Evolutionary conservation across 78 protist species (phyloP).

Genomic region (Emiliania huxleyi): DNA sequence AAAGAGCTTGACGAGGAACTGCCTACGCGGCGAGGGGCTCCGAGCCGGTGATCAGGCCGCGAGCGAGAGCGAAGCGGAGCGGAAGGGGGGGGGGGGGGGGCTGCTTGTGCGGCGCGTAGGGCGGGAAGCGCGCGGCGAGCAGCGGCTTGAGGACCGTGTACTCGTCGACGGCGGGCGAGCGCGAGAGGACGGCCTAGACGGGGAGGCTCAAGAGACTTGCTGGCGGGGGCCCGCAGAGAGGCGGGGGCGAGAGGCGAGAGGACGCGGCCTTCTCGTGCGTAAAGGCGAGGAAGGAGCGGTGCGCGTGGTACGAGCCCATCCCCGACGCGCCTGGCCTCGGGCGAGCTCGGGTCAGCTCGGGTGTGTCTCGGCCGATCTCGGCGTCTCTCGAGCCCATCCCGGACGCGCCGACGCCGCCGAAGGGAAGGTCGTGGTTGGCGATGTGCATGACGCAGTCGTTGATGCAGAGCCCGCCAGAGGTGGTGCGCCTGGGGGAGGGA

Average conservation of each 20-base stretch:
- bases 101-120: background rate
- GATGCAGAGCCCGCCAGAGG: slow-evolving; percentile 53
- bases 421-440: slow-evolving; percentile 72
- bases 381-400: no score
- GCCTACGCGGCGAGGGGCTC: no score
- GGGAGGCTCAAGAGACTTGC: no score
- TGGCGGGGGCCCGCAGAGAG: no score
- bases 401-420: slow-evolving; percentile 98
- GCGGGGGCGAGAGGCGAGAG: no score
- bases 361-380: no score
- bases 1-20: no score
- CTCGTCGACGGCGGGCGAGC: background rate
- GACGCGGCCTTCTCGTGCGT: slow-evolving; percentile 69
- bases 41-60: no score
- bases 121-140: slow-evolving; percentile 30
- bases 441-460: slow-evolving; percentile 65
- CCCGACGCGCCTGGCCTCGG: no score
- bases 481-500: background rate
- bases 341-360: no score
- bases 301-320: slow-evolving; percentile 85
- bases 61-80: no score
- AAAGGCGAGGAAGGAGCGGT: slow-evolving; percentile 65
- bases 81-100: no score
- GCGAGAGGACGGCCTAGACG: slow-evolving; percentile 30
- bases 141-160: background rate